These are phyloP conservation scores for Sistotremastrum niveocremeum DNA, from an alignment of 768 basidiomycete genomes.

Conservation along the genomic window DNA sequence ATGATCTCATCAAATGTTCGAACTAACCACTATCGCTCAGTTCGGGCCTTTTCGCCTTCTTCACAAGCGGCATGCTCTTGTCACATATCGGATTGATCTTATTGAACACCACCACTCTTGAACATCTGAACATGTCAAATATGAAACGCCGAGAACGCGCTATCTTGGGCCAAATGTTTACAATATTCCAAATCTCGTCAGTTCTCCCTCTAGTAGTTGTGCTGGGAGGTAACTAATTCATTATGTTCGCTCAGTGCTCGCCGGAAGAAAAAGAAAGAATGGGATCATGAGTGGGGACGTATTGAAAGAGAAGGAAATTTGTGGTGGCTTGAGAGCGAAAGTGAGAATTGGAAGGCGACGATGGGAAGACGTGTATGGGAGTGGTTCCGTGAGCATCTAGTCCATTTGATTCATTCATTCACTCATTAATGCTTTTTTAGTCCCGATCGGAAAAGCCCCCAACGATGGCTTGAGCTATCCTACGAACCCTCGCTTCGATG, in stretches of 20 bases:
- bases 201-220: slow-evolving; percentile 11
- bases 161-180: slow-evolving; percentile 34
- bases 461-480: slow-evolving; percentile 52
- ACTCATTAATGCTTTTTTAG: slow-evolving; percentile 11
- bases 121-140: slow-evolving; percentile 43
- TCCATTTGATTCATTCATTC: not conserved
- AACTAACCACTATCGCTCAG: slow-evolving; percentile 22
- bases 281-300: slow-evolving; percentile 76
- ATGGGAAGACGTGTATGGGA: slow-evolving; percentile 60
- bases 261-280: slow-evolving; percentile 29
- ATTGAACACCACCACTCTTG: slow-evolving; percentile 65
- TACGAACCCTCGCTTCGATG: slow-evolving; percentile 62
- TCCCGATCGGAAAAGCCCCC: slow-evolving; percentile 37
- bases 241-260: slow-evolving; percentile 30
- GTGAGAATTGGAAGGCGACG: slow-evolving; percentile 61
- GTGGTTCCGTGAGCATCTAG: slow-evolving; percentile 62
- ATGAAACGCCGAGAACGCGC: slow-evolving; percentile 54
- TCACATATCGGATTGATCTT: slow-evolving; percentile 52
- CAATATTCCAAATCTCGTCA: slow-evolving; percentile 43
- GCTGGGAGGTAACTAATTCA: not conserved
- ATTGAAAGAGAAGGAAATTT: slow-evolving; percentile 66
- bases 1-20: not conserved
- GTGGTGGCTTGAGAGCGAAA: slow-evolving; percentile 64
- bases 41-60: slow-evolving; percentile 56
- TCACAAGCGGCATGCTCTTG: slow-evolving; percentile 41